Evolutionary conservation across 129 eudicot genomes (phyloP), one percentile per base, ranked within the genome.

Genomic region (Helianthus tuberosus): DNA sequence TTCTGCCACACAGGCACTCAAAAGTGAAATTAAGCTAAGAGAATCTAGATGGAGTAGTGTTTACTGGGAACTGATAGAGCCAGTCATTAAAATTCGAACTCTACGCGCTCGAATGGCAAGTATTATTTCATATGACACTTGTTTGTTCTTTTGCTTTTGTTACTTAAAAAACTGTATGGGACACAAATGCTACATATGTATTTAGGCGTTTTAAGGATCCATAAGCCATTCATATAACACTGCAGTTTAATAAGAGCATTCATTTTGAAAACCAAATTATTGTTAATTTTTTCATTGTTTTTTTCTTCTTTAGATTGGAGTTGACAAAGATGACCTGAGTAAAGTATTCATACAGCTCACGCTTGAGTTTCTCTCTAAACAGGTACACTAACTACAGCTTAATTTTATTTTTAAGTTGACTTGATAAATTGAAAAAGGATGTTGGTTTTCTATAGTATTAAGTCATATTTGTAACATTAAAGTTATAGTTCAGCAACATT

Each of bases 71-170:
- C 72, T 94, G 69, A 27, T 90, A 51, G 91, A 85, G 74, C 97
- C 98, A 23, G 85, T 84, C 66, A 73, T 83, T 25, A 90, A 88
- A 74, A 85, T 94, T 65, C 88, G 98, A 79, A 94, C 98, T 59
- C 77, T 94, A 73, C 87, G 96, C 10, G 98, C 98, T 78, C 91
- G 98, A 77, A 64, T 94, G 97, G 98, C 75, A 89, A 88, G 96
- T 87, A 74, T 75, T 66, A 3, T 79, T 72, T 62, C 44, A 35
- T 48, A 68, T 11, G 69, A 13, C 46, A 17, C 64, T 17, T 38
- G 15, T 39, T 62, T 23, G n/a, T 65, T 77, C 39, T 48, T 35
- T 49, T 76, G 49, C 60, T 29, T 58, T 29, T 25, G 59, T 48
- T 68, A 65, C 46, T 46, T 58, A 39, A 27, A 27, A 54, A 20